Conservation (phyloP, 805 yeast genomes). For the Danielozyma ontarioensis region DNA sequence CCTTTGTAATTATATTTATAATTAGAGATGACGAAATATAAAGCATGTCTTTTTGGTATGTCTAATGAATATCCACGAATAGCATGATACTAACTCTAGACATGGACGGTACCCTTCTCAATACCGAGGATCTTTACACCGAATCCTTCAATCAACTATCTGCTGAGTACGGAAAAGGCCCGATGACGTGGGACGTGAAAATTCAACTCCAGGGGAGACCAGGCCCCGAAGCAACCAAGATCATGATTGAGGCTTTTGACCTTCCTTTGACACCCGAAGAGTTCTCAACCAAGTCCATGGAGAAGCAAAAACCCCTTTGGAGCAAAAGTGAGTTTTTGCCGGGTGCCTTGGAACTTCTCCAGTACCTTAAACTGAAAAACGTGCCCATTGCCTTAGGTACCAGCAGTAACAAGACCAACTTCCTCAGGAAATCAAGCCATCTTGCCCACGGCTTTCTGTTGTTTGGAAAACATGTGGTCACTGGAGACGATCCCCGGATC, state of each 20-base stretch:
- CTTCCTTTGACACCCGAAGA: constrained; percentile 65
- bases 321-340: constrained; percentile 62
- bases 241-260: constrained; percentile 62
- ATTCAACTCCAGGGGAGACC: constrained; percentile 87
- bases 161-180: constrained; percentile 66
- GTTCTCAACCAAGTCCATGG: constrained; percentile 46
- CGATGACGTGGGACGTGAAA: constrained; percentile 87
- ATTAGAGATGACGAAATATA: constrained; percentile 19
- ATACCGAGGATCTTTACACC: constrained; percentile 91
- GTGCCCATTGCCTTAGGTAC: constrained; percentile 91
- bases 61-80: constrained; percentile 23
- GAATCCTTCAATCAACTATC: constrained; percentile 65
- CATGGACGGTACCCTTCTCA: constrained; percentile 93
- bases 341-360: constrained; percentile 73
- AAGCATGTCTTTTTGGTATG: constrained; percentile 71
- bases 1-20: constrained; percentile 14
- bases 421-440: constrained; percentile 67
- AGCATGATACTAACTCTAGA: constrained; percentile 33
- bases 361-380: constrained; percentile 42
- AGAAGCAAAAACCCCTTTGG: constrained; percentile 61
- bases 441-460: constrained; percentile 55
- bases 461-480: constrained; percentile 63
- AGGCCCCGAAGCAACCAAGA: constrained; percentile 65
- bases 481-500: constrained; percentile 85
- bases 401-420: constrained; percentile 63